Conservation (phyloP, 768 basidiomycete genomes). For the Suillus weaverae region DNA sequence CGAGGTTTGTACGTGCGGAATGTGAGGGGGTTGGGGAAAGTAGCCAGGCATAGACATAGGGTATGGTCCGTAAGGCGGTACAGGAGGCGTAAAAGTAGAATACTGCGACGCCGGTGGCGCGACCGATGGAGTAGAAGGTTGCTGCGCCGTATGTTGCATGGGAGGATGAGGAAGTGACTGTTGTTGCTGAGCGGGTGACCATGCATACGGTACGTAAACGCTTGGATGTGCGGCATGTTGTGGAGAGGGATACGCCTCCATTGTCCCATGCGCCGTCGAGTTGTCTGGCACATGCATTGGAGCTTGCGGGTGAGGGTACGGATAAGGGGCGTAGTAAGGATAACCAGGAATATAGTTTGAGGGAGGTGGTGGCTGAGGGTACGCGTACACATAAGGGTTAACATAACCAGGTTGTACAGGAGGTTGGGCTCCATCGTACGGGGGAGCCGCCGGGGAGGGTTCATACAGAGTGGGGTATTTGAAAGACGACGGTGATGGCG, state of each 20-base stretch:
- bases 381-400: conserved; percentile 38
- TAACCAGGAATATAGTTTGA: conserved; percentile 41
- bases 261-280: conserved; percentile 23
- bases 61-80: conserved; percentile 36
- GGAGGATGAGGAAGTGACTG: conserved; percentile 40
- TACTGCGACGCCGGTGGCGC: conserved; percentile 34
- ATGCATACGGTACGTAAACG: conserved; percentile 31
- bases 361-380: conserved; percentile 41
- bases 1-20: conserved; percentile 28
- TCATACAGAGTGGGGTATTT: conserved; percentile 76
- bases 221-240: conserved; percentile 34
- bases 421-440: conserved; percentile 33
- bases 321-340: conserved; percentile 48
- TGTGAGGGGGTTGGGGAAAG: conserved; percentile 34
- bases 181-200: conserved; percentile 28
- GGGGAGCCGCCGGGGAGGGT: conserved; percentile 36
- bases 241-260: conserved; percentile 34
- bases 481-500: conserved; percentile 71
- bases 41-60: conserved; percentile 34
- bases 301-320: conserved; percentile 48
- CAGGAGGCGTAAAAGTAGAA: conserved; percentile 31
- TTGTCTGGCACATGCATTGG: conserved; percentile 41
- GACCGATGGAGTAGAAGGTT: conserved; percentile 30
- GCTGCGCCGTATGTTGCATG: conserved; percentile 39
- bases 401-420: conserved; percentile 32